Evolutionary conservation across 805 yeast genomes (phyloP).

Genomic region (Myxozyma nipponensis): DNA sequence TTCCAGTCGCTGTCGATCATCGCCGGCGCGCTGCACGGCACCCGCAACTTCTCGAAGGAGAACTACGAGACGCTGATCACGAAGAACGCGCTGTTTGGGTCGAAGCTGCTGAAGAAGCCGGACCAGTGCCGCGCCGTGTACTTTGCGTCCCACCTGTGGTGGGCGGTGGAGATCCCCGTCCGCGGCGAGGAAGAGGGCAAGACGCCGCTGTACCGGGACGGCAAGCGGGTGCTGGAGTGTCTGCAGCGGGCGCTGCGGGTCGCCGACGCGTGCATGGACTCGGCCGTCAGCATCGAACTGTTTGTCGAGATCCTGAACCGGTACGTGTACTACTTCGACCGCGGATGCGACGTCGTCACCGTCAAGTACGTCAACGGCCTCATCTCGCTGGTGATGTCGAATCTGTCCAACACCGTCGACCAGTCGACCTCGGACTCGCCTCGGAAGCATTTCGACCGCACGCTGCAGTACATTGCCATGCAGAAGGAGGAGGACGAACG

Average conservation of each 20-base stretch:
- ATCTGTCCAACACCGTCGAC: conserved; percentile 32
- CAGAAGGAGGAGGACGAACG: conserved; percentile 70
- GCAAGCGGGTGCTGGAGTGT: conserved; percentile 83
- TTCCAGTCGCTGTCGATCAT: conserved; percentile 50
- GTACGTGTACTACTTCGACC: conserved; percentile 79
- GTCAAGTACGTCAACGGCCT: conserved; percentile 77
- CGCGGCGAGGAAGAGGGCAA: conserved; percentile 46
- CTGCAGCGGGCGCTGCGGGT: conserved; percentile 81
- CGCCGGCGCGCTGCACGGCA: conserved; percentile 50
- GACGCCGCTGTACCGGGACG: conserved; percentile 43
- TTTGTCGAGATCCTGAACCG: conserved; percentile 87
- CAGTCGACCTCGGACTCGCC: conserved; percentile 40
- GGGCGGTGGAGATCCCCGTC: conserved; percentile 67
- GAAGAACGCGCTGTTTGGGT: conserved; percentile 80
- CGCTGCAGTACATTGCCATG: conserved; percentile 62
- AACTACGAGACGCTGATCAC: conserved; percentile 80
- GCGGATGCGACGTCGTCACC: conserved; percentile 67
- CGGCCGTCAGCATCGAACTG: conserved; percentile 65
- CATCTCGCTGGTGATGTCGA: conserved; percentile 62
- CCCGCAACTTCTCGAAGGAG: conserved; percentile 53
- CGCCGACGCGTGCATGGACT: conserved; percentile 92
- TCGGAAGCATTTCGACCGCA: conserved; percentile 60
- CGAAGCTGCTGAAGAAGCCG: conserved; percentile 81
- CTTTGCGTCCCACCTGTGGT: conserved; percentile 87
- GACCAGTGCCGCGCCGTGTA: conserved; percentile 93